Conservation (phyloP, 371 early-diverging fungal species). For the Umbelopsis sp. region DNA sequence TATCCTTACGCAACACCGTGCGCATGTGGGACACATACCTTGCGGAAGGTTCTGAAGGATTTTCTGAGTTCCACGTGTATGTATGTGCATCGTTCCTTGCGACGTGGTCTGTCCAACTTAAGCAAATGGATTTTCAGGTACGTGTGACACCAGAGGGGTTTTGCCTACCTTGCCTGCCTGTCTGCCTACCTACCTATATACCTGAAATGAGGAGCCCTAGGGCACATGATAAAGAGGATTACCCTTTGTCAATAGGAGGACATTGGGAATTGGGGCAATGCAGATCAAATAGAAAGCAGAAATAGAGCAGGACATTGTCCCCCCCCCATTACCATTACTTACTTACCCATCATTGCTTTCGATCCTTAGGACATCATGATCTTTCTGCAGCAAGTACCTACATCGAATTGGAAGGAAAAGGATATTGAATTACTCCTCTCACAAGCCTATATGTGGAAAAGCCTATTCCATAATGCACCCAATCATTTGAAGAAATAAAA, state of each 20-base stretch:
- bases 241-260: constrained; percentile 9
- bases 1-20: constrained; percentile 81
- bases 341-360: neutral
- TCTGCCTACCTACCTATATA: no score
- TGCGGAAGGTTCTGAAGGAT: constrained; percentile 88
- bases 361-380: constrained; percentile 79
- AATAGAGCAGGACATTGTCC: neutral
- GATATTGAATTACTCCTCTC: constrained; percentile 93
- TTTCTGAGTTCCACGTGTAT: constrained; percentile 95
- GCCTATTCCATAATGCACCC: constrained; percentile 88
- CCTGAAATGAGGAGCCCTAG: neutral
- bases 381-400: constrained; percentile 91
- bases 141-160: constrained; percentile 9
- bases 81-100: constrained; percentile 97
- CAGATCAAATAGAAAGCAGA: neutral
- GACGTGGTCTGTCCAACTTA: constrained; percentile 88
- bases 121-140: constrained; percentile 86
- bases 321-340: neutral
- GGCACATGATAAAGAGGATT: constrained; percentile 16
- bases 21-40: constrained; percentile 99
- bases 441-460: constrained; percentile 96
- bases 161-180: no score
- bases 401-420: constrained; percentile 85
- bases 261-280: neutral
- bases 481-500: constrained; percentile 61